These are phyloP conservation scores for Verbascum thapsus DNA, from an alignment of 257 asterid genomes.

Conservation along the genomic window DNA sequence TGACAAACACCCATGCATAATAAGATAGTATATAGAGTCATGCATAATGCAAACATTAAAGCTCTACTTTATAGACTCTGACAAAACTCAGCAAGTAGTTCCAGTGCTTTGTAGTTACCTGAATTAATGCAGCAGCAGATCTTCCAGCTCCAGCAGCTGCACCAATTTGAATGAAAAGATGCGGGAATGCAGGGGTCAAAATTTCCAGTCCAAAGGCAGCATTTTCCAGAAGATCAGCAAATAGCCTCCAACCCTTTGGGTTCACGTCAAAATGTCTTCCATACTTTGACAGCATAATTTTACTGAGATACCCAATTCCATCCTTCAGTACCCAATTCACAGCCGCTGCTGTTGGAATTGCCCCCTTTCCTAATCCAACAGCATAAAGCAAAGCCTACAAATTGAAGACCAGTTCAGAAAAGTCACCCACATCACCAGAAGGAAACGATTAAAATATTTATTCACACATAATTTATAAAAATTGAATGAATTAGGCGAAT, in stretches of 20 bases:
- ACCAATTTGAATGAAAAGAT: conserved; percentile 93
- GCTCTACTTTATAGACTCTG: not conserved
- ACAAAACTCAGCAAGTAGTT: not conserved
- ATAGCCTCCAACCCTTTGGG: conserved; percentile 98
- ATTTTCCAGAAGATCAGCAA: conserved; percentile 90
- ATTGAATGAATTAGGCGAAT: not conserved
- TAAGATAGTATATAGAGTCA: not conserved
- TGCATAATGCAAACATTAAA: not conserved
- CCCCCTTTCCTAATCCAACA: conserved; percentile 96
- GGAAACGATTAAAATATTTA: conserved; percentile 11
- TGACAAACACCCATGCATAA: not conserved
- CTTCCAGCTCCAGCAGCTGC: conserved; percentile 97
- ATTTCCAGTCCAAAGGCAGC: conserved; percentile 97
- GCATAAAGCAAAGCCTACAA: conserved; percentile 90
- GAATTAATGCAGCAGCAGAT: conserved; percentile 92
- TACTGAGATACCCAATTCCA: conserved; percentile 93
- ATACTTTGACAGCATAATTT: conserved; percentile 83
- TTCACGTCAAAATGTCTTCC: conserved; percentile 97
- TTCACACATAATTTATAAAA: conserved; percentile 7
- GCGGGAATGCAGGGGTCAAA: conserved; percentile 93
- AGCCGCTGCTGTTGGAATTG: conserved; percentile 98
- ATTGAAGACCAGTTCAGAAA: conserved; percentile 16
- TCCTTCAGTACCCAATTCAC: conserved; percentile 98
- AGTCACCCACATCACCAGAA: conserved; percentile 24
- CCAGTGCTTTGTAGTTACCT: conserved; percentile 45